Base-by-base conservation (phyloP, 1,284 basidiomycete genomes). In the Leccinum pachyderme region DNA sequence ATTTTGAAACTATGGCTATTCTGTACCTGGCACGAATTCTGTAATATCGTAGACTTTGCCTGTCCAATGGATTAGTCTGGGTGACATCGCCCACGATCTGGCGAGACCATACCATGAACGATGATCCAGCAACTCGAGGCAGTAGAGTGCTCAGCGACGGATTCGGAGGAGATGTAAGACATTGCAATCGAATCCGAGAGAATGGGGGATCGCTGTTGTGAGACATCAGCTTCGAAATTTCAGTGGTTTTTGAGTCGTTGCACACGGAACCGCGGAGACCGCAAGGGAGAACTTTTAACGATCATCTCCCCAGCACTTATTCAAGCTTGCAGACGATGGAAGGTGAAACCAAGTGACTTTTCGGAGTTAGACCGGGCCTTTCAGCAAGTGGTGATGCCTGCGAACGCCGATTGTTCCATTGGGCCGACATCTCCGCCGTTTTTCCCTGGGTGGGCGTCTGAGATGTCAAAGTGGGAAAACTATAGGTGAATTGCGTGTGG, bases 11-110 rank as follows among this genome's bases (percentile, higher is more conserved):
- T n/a, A 7, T 18, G 24, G 4, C 18, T 2, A 41, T 22, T 8
- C 11, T 67, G 12, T 58, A 83, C 81, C 77, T 54, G 80, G 78
- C 49, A 87, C 69, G 67, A 87, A 88, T 49, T 87, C 83, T 8
- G 84, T 86, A 32, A 87, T 82, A 68, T 88, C 86, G 71, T 87
- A 89, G 2, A 85, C 86, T 43, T 85, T 78, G 53, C 83, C 81
- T 83, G 53, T 31, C 28, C 18, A 31, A 27, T 45, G 24, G 24
- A 47, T 51, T 25, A 49, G 31, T 33, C n/a, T 27, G 28, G 29
- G 33, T 46, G 2, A 35, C 11, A 35, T 8, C n/a, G 29, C 18
- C 50, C 13, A 49, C 43, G 35, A 37, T 49, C 29, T 15, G 31
- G 37, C 22, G 43, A 48, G 11, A 29, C 59, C 76, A 48, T 52